Base-by-base conservation (phyloP, 2,329 filamentous ascomycete species). In the Xylariaceae sp. region DNA sequence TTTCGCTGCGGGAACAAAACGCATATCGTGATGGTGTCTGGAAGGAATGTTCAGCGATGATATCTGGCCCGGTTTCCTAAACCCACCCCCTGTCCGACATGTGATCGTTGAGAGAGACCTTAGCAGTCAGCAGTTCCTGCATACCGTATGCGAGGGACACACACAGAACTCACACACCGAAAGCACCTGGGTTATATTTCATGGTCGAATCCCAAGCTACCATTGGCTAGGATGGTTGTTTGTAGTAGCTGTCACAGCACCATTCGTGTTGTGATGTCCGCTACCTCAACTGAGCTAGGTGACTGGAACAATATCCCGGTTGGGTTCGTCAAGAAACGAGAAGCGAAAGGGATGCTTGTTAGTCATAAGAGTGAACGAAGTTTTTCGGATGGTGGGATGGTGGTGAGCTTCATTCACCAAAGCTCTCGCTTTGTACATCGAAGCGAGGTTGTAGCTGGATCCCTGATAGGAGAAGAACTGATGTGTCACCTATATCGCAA, bases 51-150 rank as follows among this genome's bases (percentile, higher is more conserved):
- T 47, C 49, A 56, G 51, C n/a, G 53, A 55, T 57, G 55, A 58
- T 56, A 59, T 58, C 10, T 54, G 13, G 30, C 51, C 45, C 55
- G 50, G 47, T 56, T 13, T 18, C 50, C 60, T 53, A 52, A 51
- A 57, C 51, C 50, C 53, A 35, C 23, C 23, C 56, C 56, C 47
- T 34, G 41, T 51, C 39, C 51, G 55, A 58, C 62, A 64, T 64
- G 64, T 64, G 64, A 64, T 56, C 50, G 53, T 48, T 44, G 55
- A 56, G 17, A 50, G 18, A 37, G 37, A 52, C 50, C 30, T 23
- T 44, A 30, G 17, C 48, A 52, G 64, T 39, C 37, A 51, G 11
- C 48, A 54, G 64, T 66, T 63, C 62, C 60, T 64, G 64, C 63
- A 66, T 58, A 54, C 23, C 23, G 5, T 59, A 41, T 57, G 62